Percentiles rank a stretch among this genome's conserved stretches.
phyloP scores from a whole-genome alignment of 805 yeast species.

The Debaryomyces hansenii region DNA sequence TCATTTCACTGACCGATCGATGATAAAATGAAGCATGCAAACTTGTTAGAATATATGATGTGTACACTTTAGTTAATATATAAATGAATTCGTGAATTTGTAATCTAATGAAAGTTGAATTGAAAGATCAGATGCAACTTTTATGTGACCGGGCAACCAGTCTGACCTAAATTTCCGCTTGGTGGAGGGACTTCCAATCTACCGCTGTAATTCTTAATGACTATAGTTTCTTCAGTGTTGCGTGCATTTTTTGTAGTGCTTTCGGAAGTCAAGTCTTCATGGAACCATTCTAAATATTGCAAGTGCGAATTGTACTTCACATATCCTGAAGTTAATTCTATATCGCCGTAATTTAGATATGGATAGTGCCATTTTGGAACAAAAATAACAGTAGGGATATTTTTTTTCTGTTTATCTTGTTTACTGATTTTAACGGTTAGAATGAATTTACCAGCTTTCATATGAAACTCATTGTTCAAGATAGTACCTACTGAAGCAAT shows the following conservation, averaged over 20 bases:
- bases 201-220: slow-evolving; percentile 40
- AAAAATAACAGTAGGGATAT: slow-evolving; percentile 57
- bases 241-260: slow-evolving; percentile 10
- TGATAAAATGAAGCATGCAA: background rate
- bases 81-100: background rate
- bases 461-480: slow-evolving; percentile 56
- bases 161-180: slow-evolving; percentile 4
- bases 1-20: too few species aligned
- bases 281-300: slow-evolving; percentile 73
- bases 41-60: background rate
- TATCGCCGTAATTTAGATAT: slow-evolving; percentile 44
- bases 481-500: slow-evolving; percentile 62
- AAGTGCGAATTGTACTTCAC: slow-evolving; percentile 50
- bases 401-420: slow-evolving; percentile 9
- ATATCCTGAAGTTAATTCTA: slow-evolving; percentile 56
- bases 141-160: slow-evolving; percentile 13
- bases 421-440: slow-evolving; percentile 41
- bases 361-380: slow-evolving; percentile 75
- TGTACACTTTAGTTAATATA: background rate
- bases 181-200: slow-evolving; percentile 24
- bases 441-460: slow-evolving; percentile 45
- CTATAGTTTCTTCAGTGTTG: slow-evolving; percentile 26
- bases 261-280: slow-evolving; percentile 23
- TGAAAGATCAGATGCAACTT: slow-evolving; percentile 3
- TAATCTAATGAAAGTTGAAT: too few species aligned